Evolutionary conservation across 192 early-diverging fungal genomes (phyloP).

Genomic region (Chytriomyces hyalinus): DNA sequence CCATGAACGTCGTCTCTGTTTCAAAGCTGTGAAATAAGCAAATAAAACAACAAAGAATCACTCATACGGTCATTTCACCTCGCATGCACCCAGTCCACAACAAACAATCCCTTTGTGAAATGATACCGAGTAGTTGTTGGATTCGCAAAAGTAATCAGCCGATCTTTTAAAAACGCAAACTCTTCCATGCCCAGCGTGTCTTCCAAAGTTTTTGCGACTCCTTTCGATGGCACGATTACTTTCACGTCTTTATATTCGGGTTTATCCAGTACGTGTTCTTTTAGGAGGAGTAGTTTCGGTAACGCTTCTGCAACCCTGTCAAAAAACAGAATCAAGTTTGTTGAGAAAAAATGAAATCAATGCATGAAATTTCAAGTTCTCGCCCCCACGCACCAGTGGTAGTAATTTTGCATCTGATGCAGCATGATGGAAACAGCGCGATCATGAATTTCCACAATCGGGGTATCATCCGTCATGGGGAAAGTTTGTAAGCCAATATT

Average conservation of each 20-base stretch:
- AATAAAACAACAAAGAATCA: too few relatives aligned
- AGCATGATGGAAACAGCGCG: slow-evolving; percentile 9
- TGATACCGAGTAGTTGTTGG: slow-evolving; percentile 5
- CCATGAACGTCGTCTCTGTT: background rate
- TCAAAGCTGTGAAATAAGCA: background rate
- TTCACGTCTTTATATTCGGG: slow-evolving; percentile 2
- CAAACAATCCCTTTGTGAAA: slow-evolving; percentile 14
- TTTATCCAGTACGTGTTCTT: slow-evolving; percentile 17
- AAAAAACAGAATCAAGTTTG: too few relatives aligned
- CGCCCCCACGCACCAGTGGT: slow-evolving; percentile 1
- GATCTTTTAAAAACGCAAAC: background rate
- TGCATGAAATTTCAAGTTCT: too few relatives aligned
- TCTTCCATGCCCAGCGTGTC: slow-evolving; percentile 14
- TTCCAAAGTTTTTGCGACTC: slow-evolving; percentile 1
- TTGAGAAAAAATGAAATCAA: too few relatives aligned
- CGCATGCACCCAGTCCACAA: slow-evolving; percentile 25
- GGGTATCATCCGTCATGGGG: background rate
- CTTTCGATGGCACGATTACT: slow-evolving; percentile 15
- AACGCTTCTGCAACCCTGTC: background rate
- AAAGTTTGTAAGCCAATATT: slow-evolving; percentile 24
- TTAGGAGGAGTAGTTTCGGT: slow-evolving; percentile 25
- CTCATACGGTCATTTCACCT: too few relatives aligned
- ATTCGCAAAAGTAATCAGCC: slow-evolving; percentile 3
- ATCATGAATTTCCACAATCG: slow-evolving; percentile 1
- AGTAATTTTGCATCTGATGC: slow-evolving; percentile 33